These are phyloP conservation scores for Fraxinus latifolia DNA, from an alignment of 305 asterid species.

Conservation along the genomic window DNA sequence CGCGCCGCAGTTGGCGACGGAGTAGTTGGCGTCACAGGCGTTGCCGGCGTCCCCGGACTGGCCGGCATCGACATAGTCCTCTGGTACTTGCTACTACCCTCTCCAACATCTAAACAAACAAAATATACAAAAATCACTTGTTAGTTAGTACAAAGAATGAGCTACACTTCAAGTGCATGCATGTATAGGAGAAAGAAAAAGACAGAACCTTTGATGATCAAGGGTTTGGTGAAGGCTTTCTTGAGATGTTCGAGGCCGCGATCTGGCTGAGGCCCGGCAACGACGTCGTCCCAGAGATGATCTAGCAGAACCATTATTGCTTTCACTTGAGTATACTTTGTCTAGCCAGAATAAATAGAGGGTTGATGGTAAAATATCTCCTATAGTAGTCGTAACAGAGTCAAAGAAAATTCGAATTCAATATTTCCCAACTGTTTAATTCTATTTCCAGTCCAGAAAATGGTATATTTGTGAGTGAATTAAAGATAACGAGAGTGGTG, in stretches of 20 bases:
- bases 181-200: background rate
- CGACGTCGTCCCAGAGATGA: conserved; percentile 88
- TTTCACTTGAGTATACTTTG: background rate
- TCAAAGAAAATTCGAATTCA: background rate
- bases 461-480: background rate
- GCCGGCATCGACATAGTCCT: conserved; percentile 64
- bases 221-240: conserved; percentile 41
- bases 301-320: conserved; percentile 73
- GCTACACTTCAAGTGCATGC: background rate
- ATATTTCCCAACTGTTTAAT: conserved; percentile 13
- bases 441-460: conserved; percentile 19
- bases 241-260: conserved; percentile 82
- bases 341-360: conserved; percentile 22
- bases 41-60: conserved; percentile 48
- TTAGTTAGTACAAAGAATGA: background rate
- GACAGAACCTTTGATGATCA: conserved; percentile 45
- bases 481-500: background rate
- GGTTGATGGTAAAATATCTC: conserved; percentile 42
- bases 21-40: conserved; percentile 54
- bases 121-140: background rate
- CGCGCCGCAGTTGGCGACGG: conserved; percentile 50
- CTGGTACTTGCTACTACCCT: conserved; percentile 43
- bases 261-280: conserved; percentile 86
- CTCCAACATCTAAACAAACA: conserved; percentile 29
- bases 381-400: background rate